These are phyloP conservation scores for Helianthus tuberosus DNA, from an alignment of 129 eudicot genomes.

Conservation along the genomic window DNA sequence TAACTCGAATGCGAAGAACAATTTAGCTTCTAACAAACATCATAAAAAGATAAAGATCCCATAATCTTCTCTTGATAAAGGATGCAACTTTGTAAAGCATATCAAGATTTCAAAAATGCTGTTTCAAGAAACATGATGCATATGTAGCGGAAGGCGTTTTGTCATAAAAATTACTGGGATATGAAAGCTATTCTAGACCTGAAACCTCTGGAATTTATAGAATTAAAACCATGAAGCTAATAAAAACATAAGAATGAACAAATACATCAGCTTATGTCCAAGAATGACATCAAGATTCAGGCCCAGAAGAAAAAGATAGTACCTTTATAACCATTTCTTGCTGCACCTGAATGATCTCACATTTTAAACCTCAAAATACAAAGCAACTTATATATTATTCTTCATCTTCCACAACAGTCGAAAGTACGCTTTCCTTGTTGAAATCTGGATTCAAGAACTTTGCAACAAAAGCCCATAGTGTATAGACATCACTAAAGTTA, in stretches of 20 bases:
- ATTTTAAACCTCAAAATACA: slow-evolving; percentile 30
- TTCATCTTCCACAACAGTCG: slow-evolving; percentile 73
- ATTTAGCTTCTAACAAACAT: slow-evolving; percentile 19
- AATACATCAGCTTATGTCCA: slow-evolving; percentile 52
- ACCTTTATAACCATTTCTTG: slow-evolving; percentile 37
- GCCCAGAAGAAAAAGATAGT: slow-evolving; percentile 27
- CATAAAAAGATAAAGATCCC: neutral
- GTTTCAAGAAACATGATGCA: slow-evolving; percentile 30
- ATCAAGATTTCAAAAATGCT: slow-evolving; percentile 12
- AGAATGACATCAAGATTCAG: slow-evolving; percentile 35
- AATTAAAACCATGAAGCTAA: slow-evolving; percentile 41
- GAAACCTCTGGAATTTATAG: slow-evolving; percentile 44
- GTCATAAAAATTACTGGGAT: slow-evolving; percentile 29
- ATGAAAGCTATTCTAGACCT: slow-evolving; percentile 42
- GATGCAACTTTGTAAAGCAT: slow-evolving; percentile 23
- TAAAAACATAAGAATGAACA: slow-evolving; percentile 51
- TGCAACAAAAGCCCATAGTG: slow-evolving; percentile 93
- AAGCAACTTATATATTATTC: slow-evolving; percentile 35
- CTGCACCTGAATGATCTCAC: slow-evolving; percentile 38
- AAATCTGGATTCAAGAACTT: slow-evolving; percentile 86
- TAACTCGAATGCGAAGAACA: neutral
- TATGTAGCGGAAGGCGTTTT: slow-evolving; percentile 10
- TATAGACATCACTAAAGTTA: slow-evolving; percentile 91
- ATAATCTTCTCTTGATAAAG: slow-evolving; percentile 15
- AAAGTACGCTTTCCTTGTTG: slow-evolving; percentile 59